Evolutionary conservation across 78 protist species (phyloP), one percentile per base, ranked within the genome.

Genomic region (Polysphondylium violaceum): DNA sequence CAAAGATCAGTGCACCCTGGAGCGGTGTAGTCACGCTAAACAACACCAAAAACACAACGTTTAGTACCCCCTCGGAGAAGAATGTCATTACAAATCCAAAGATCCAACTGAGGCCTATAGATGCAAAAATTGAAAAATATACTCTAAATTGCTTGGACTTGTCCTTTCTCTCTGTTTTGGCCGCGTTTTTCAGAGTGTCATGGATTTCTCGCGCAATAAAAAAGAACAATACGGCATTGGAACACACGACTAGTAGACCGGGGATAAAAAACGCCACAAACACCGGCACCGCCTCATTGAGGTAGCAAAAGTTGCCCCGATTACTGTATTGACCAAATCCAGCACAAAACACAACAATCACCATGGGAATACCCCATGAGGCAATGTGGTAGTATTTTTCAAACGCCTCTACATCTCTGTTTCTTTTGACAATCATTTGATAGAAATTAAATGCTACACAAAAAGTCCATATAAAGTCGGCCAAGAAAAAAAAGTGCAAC

Each of bases 141-240:
- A 87, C 83, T 74, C 88, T 76, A 73, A 89, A 89, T 29, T 89
- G 81, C 33, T 89, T 89, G 16, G 67, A 47, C 5, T 77, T 89
- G 27, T 89, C 78, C n/a, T 73, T 56, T 68, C 71, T 89, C 11
- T 89, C 78, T 17, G 87, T 21, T 41, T 53, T 55, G 51, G 94
- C 88, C 21, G 94, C 67, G 43, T 74, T 43, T 36, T 58, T 78
- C 21, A 89, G 53, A 41, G 94, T 89, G 11, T 78, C 77, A 29
- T 89, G 87, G 67, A 89, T 89, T 44, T 89, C 94, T 76, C 83
- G 68, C 8, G 94, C 94, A 56, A 76, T 61, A 29, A 89, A 89
- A 40, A 89, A 50, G 41, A 76, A 89, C 19, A 76, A 71, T 21
- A 69, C 76, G 17, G 76, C 76, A 68, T 89, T 89, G 0, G 94